Percentiles rank a stretch among this genome's conserved stretches.
Evolutionary conservation across 1,139 yeast genomes (phyloP).

Genomic region (Arxiozyma bovina): DNA sequence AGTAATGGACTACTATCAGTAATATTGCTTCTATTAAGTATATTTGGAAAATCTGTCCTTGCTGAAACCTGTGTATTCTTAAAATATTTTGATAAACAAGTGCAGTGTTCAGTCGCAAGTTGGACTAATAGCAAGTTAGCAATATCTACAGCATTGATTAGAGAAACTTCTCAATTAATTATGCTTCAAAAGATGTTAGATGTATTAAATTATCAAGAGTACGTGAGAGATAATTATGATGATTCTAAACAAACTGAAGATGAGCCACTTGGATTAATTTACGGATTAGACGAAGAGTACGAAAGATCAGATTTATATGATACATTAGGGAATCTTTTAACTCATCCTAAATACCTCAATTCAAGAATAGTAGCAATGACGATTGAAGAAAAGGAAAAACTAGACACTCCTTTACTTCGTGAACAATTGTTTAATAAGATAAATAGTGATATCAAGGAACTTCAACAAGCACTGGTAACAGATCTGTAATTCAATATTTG

Average conservation of each 20-base stretch:
- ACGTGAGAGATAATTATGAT: constrained; percentile 18
- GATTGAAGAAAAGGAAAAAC: constrained; percentile 51
- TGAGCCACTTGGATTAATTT: constrained; percentile 35
- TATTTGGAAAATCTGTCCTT: constrained; percentile 53
- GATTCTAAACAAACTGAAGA: constrained; percentile 9
- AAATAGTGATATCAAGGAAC: constrained; percentile 46
- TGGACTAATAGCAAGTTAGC: constrained; percentile 62
- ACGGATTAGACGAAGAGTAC: constrained; percentile 52
- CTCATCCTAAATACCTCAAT: constrained; percentile 78
- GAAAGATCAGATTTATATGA: constrained; percentile 51
- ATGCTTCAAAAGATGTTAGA: constrained; percentile 53
- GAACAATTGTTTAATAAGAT: constrained; percentile 41
- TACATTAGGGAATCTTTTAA: constrained; percentile 58
- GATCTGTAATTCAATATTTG: neutral
- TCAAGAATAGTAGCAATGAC: constrained; percentile 59
- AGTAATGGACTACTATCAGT: constrained; percentile 70
- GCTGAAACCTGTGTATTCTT: constrained; percentile 62
- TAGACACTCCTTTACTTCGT: constrained; percentile 40
- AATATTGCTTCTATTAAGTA: constrained; percentile 48
- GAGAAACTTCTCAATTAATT: constrained; percentile 75
- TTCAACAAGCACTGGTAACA: constrained; percentile 38
- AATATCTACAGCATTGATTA: constrained; percentile 56
- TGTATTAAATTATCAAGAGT: constrained; percentile 41
- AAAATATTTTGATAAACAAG: constrained; percentile 56
- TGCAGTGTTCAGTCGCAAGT: constrained; percentile 50